Evolutionary conservation across 2,329 filamentous ascomycete genomes (phyloP), one percentile per base, ranked within the genome.

Genomic region (Arthrobotrys megalospora): DNA sequence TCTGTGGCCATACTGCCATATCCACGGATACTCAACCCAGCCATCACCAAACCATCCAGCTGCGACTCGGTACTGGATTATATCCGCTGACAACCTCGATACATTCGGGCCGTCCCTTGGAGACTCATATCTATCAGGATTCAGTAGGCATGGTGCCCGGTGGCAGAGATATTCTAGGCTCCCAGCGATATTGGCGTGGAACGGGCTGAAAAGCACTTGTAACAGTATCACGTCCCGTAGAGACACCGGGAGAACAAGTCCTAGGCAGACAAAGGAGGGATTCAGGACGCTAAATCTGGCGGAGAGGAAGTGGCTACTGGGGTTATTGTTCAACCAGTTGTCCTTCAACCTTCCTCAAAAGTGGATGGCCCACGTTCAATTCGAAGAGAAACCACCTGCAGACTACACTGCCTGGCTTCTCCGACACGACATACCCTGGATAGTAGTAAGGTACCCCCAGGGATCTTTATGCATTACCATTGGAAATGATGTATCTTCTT

Each of bases 311-410:
- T 64, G 55, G 68, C 16, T 64, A 24, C 38, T 71, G 19, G 32
- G 68, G 11, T 34, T 71, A 34, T 60, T 71, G 32, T 43, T 71
- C 8, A 62, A 52, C 28, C 47, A 55, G 36, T n/a, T 53, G 34
- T 64, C 55, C 0, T 55, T 71, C 43, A 71, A 58, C 16, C n/a
- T 62, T 7, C 41, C 48, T 12, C 48, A 62, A 36, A 48, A 43
- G n/a, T 75, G 60, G 50, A 60, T 60, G 48, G 21, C 58, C 11
- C 70, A 72, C n/a, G 19, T 75, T 43, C 60, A 50, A 19, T 36
- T 65, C 10, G 60, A 65, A 24, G 48, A 75, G 36, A 73, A 48
- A 14, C 28, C 16, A 12, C 45, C 45, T 11, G 21, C n/a, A 24
- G 45, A 64, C 19, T 47, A 63, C 28, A 28, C 43, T 2, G 34